Conservation (phyloP, 2,329 filamentous ascomycete genomes). For the Acrodontium crateriforme region DNA sequence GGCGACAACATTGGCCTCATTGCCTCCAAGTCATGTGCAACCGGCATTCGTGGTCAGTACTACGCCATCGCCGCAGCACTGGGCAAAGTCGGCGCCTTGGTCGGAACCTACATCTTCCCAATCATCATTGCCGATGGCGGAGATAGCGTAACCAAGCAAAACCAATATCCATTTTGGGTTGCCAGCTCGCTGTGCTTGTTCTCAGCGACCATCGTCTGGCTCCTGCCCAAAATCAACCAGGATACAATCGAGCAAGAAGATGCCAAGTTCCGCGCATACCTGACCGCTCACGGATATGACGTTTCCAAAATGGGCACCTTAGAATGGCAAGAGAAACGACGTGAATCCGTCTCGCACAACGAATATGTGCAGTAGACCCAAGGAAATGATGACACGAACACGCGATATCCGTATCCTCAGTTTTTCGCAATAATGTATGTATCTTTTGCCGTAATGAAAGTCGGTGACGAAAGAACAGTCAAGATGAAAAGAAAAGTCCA, state of each 20-base stretch:
- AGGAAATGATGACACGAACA: no score
- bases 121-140: slow-evolving; percentile 41
- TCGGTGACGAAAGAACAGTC: no score
- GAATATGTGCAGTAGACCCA: background rate
- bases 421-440: no score
- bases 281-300: slow-evolving; percentile 65
- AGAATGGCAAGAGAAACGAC: slow-evolving; percentile 1
- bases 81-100: slow-evolving; percentile 65
- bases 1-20: slow-evolving; percentile 85
- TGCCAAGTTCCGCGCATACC: slow-evolving; percentile 56
- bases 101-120: slow-evolving; percentile 72
- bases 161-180: slow-evolving; percentile 88
- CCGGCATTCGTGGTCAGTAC: slow-evolving; percentile 64
- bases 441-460: no score
- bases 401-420: no score
- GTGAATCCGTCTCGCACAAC: background rate
- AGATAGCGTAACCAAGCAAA: slow-evolving; percentile 36
- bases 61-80: slow-evolving; percentile 57
- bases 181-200: slow-evolving; percentile 60
- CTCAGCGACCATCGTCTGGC: slow-evolving; percentile 52
- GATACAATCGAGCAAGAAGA: slow-evolving; percentile 77
- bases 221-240: slow-evolving; percentile 63
- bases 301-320: slow-evolving; percentile 23
- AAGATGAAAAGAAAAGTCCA: no score
- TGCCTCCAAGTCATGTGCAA: slow-evolving; percentile 77